Base-by-base conservation (phyloP, 2,329 filamentous ascomycete species). In the Blastomyces emzantsi region DNA sequence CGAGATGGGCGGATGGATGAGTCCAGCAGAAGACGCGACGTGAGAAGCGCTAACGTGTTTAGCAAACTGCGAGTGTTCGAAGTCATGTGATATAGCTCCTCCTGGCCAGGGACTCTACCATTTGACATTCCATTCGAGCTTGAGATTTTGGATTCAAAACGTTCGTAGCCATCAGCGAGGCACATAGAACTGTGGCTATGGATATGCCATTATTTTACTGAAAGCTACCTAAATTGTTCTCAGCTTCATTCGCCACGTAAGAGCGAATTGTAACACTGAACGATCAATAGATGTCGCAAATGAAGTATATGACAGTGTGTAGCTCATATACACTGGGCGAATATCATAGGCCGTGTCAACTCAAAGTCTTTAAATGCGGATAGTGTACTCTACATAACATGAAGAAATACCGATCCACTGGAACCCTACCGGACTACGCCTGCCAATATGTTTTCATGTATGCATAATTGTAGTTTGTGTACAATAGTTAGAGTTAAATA, bases 1-100 rank as follows among this genome's bases (percentile, higher is more conserved):
- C 9, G 9, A 39, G 36, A 3, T 39, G 36, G 36, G 11, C 11
- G 11, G 36, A 39, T 39, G 36, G 36, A 39, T 39, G 36, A 39
- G 36, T 11, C 7, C 15, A 45, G 41, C 19, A 4, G 51, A 55
- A 30, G 59, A 60, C 60, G 63, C 45, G 60, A 62, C 63, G 60
- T 45, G 60, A 30, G 28, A 30, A 60, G 56, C 62, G 45, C 62
- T 60, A 59, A 30, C 36, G 36, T 13, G 9, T 54, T 39, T 9
- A 17, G 54, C 15, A n/a, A 41, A 13, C 3, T 7, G 15, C 39
- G n/a, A n/a, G n/a, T n/a, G 0, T 17, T 43, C 13, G 3, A 19
- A 45, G 15, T 45, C 43, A 45, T 19, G 43, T 45, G 43, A 45
- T 45, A 5, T 19, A 6, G 19, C 43, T 7, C 19, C 15, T 19